A percentile compares a stretch with the other conserved stretches of the same genome.
Conservation (phyloP, 2,329 filamentous ascomycete species). For the Pseudogymnoascus sp. region DNA sequence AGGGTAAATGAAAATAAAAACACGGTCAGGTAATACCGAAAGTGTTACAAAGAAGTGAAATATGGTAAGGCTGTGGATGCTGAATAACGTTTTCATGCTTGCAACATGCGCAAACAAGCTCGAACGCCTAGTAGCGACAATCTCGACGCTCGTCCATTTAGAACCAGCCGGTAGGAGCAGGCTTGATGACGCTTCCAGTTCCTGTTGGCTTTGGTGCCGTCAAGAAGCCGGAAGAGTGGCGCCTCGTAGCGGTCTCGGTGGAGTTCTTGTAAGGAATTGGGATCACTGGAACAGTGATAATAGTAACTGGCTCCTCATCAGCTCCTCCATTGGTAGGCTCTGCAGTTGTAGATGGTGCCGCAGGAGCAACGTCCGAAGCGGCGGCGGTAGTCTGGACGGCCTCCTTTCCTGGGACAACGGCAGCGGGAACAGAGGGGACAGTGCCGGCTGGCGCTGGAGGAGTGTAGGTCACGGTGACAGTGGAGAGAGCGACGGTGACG, state of each 20-base stretch:
- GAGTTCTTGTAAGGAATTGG: constrained; percentile 2
- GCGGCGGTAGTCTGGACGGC: not conserved
- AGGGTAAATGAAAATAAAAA: not conserved
- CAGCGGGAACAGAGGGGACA: not conserved
- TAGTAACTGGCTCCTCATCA: not conserved
- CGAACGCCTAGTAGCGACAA: not conserved
- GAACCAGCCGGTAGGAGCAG: not conserved
- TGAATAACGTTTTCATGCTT: not conserved
- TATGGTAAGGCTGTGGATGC: not conserved
- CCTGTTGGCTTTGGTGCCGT: not conserved
- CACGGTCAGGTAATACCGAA: constrained; percentile 2
- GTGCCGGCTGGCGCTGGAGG: not conserved
- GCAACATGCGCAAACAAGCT: not conserved
- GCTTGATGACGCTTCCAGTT: not conserved
- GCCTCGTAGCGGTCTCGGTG: not conserved
- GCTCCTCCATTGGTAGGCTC: not conserved
- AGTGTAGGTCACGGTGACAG: constrained; percentile 4
- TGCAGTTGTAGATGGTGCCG: not conserved
- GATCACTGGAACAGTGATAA: not conserved
- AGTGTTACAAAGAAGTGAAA: constrained; percentile 3
- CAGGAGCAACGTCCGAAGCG: not conserved
- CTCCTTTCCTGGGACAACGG: not conserved
- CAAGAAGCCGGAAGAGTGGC: not conserved
- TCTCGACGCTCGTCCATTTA: not conserved
- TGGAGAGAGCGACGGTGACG: constrained; percentile 6